phyloP scores from a whole-genome alignment of 306 rosid genomes.

The Argentina anserina region DNA sequence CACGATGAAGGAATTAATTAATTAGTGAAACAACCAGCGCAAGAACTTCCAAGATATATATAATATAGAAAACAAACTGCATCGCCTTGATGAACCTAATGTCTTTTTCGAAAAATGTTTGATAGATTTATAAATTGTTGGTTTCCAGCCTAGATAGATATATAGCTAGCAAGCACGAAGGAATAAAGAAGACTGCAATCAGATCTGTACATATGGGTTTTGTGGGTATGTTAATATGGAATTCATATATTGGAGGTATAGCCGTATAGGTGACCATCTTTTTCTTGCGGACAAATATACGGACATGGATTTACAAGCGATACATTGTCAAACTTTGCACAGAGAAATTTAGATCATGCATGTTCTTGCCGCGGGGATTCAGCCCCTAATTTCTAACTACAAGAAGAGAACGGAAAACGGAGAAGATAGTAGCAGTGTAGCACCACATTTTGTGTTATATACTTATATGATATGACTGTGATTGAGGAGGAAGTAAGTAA shows the following conservation, averaged over 20 bases:
- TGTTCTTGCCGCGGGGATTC: not conserved
- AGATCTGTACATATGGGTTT: not conserved
- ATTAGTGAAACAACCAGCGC: not conserved
- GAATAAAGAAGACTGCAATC: not conserved
- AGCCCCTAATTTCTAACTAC: not conserved
- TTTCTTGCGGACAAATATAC: not conserved
- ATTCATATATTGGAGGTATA: not conserved
- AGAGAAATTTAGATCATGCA: not conserved
- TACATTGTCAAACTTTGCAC: not conserved
- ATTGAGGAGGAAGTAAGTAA: not conserved
- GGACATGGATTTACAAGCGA: not conserved
- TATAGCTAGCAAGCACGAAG: not conserved
- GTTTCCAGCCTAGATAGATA: not conserved
- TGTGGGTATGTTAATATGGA: not conserved
- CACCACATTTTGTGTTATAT: not conserved
- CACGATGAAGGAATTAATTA: not conserved
- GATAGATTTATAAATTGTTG: not conserved
- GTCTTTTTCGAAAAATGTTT: not conserved
- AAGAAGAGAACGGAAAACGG: not conserved
- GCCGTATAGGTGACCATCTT: not conserved
- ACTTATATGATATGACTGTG: not conserved
- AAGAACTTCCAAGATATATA: not conserved
- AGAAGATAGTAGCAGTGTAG: not conserved
- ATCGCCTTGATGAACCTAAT: not conserved
- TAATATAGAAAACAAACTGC: not conserved